Conservation (phyloP, 2,329 filamentous ascomycete genomes). For the Xylaria polymorpha region DNA sequence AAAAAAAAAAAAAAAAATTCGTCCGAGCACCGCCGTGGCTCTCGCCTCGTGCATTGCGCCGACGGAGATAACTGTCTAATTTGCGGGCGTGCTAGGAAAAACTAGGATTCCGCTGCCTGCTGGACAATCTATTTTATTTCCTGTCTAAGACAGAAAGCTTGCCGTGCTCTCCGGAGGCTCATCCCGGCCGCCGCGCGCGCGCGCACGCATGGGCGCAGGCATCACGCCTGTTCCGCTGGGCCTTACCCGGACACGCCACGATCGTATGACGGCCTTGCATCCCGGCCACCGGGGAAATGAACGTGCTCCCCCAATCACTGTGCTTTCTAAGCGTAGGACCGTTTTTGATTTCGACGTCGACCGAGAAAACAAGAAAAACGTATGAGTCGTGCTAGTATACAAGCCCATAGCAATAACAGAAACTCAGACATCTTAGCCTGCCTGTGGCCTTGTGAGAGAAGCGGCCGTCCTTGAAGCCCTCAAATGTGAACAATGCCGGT, state of each 20-base stretch:
- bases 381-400: neutral
- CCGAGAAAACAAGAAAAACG: constrained; percentile 2
- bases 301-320: neutral
- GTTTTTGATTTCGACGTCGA: constrained; percentile 10
- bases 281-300: neutral
- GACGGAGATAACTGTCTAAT: constrained; percentile 15
- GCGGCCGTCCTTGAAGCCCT: neutral
- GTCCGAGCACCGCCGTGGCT: neutral
- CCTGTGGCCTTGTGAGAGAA: neutral
- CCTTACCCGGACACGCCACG: constrained; percentile 26
- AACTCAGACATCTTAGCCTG: neutral
- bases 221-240: constrained; percentile 29
- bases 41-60: constrained; percentile 15
- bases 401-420: neutral
- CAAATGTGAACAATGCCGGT: neutral
- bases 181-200: constrained; percentile 23
- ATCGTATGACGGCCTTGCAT: constrained; percentile 30
- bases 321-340: neutral
- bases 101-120: constrained; percentile 9
- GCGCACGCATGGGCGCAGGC: constrained; percentile 15
- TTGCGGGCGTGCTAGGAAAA: neutral
- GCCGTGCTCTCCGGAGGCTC: constrained; percentile 18
- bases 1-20: neutral
- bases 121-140: neutral
- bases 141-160: neutral